These are phyloP conservation scores for Neurospora sp. DNA, from an alignment of 495 filamentous ascomycete species.

Conservation along the genomic window DNA sequence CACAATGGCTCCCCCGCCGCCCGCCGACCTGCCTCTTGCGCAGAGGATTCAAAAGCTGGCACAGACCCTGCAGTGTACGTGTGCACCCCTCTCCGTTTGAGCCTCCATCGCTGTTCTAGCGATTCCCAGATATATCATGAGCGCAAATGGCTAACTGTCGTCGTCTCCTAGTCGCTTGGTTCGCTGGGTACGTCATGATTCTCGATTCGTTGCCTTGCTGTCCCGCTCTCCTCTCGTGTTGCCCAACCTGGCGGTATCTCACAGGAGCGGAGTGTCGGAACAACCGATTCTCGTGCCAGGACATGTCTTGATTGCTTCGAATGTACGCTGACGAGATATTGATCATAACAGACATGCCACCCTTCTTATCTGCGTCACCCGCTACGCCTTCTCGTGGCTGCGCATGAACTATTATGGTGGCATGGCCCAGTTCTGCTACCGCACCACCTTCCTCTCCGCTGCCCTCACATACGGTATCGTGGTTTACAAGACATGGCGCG, in stretches of 20 bases:
- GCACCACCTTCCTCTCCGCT: constrained; percentile 77
- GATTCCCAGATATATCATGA: neutral
- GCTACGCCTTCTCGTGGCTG: constrained; percentile 74
- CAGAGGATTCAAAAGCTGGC: constrained; percentile 68
- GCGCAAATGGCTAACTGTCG: constrained; percentile 15
- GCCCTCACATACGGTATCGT: constrained; percentile 94
- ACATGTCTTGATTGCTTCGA: neutral
- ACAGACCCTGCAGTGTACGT: constrained; percentile 81
- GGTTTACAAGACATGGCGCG: constrained; percentile 95
- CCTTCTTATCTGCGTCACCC: constrained; percentile 68
- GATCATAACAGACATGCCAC: constrained; percentile 55
- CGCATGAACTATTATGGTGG: constrained; percentile 69
- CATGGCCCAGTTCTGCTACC: constrained; percentile 73
- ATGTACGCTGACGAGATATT: neutral
- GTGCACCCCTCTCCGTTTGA: constrained; percentile 5
- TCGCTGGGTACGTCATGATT: constrained; percentile 61
- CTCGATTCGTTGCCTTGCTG: neutral
- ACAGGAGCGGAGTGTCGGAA: neutral
- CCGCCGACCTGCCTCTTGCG: constrained; percentile 55
- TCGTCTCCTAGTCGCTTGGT: constrained; percentile 54
- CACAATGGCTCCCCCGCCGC: constrained; percentile 71
- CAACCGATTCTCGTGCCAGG: neutral
- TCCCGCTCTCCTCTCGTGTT: neutral
- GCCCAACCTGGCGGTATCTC: neutral
- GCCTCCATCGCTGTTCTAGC: constrained; percentile 5